A percentile compares a stretch with the other conserved stretches of the same genome.
phyloP scores from a whole-genome alignment of 139 green algal genomes.

The Tetratostichococcus sp. region DNA sequence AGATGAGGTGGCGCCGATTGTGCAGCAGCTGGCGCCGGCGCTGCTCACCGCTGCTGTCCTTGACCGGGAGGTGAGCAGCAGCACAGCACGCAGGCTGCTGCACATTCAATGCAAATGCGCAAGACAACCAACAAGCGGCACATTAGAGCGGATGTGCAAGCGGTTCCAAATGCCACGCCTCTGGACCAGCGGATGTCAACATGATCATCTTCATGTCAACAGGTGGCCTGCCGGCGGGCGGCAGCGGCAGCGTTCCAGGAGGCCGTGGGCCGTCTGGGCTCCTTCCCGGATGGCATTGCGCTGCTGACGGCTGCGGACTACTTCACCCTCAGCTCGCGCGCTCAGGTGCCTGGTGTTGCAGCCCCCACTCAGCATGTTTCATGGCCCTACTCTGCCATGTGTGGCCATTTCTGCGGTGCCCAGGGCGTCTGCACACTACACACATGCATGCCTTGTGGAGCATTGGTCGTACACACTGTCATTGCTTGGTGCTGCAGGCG shows the following conservation, averaged over 20 bases:
- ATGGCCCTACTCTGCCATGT: too few relatives aligned
- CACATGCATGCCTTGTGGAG: too few relatives aligned
- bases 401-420: too few relatives aligned
- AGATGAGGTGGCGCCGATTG: slow-evolving; percentile 37
- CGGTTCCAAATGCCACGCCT: too few relatives aligned
- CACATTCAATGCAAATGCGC: not conserved
- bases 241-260: slow-evolving; percentile 96
- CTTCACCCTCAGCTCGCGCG: slow-evolving; percentile 69
- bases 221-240: slow-evolving; percentile 82
- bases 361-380: too few relatives aligned
- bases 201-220: not conserved
- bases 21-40: slow-evolving; percentile 55
- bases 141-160: too few relatives aligned
- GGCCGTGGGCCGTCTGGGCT: slow-evolving; percentile 82
- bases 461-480: not conserved
- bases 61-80: slow-evolving; percentile 83
- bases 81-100: too few relatives aligned
- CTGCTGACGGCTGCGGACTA: slow-evolving; percentile 89
- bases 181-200: not conserved
- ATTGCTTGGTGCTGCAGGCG: slow-evolving; percentile 33
- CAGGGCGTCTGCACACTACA: too few relatives aligned
- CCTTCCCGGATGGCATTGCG: slow-evolving; percentile 85
- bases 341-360: slow-evolving; percentile 9
- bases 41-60: slow-evolving; percentile 86
- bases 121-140: too few relatives aligned